phyloP scores from a whole-genome alignment of 495 filamentous ascomycete species.

The Hypoxylon lenormandii region DNA sequence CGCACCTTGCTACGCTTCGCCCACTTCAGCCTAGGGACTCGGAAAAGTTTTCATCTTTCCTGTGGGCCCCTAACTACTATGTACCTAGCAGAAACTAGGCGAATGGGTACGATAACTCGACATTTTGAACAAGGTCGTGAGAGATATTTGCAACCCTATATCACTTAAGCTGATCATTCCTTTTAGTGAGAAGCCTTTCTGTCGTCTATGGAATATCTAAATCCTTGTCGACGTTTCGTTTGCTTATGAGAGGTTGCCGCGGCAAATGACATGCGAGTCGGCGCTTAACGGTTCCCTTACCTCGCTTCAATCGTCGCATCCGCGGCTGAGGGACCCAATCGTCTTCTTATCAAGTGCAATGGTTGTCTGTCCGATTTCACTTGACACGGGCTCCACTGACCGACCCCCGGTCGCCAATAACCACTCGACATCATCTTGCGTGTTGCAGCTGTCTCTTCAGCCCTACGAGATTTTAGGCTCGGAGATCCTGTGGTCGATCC shows the following conservation, averaged over 20 bases:
- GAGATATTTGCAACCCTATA: background rate
- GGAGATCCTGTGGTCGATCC: conserved; percentile 48
- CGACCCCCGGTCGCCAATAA: conserved; percentile 45
- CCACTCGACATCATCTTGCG: conserved; percentile 36
- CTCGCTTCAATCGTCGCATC: conserved; percentile 29
- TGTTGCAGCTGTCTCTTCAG: conserved; percentile 47
- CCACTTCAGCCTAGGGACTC: background rate
- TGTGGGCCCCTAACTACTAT: background rate
- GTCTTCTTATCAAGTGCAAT: conserved; percentile 36
- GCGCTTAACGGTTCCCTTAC: conserved; percentile 29
- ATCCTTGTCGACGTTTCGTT: background rate
- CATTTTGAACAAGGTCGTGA: background rate
- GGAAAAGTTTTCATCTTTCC: conserved; percentile 6
- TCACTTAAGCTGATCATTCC: conserved; percentile 21
- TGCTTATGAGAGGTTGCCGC: conserved; percentile 28
- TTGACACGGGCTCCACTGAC: conserved; percentile 34
- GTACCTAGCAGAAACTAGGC: background rate
- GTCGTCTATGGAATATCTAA: background rate
- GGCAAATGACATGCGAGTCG: conserved; percentile 33
- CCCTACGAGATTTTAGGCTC: conserved; percentile 53
- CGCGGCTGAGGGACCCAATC: conserved; percentile 42
- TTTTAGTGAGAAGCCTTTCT: background rate
- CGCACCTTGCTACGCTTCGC: background rate
- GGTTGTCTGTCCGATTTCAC: conserved; percentile 17
- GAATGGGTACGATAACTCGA: background rate